These are phyloP conservation scores for Fusarium camptoceras DNA, from an alignment of 2,329 filamentous ascomycete species.

Conservation along the genomic window DNA sequence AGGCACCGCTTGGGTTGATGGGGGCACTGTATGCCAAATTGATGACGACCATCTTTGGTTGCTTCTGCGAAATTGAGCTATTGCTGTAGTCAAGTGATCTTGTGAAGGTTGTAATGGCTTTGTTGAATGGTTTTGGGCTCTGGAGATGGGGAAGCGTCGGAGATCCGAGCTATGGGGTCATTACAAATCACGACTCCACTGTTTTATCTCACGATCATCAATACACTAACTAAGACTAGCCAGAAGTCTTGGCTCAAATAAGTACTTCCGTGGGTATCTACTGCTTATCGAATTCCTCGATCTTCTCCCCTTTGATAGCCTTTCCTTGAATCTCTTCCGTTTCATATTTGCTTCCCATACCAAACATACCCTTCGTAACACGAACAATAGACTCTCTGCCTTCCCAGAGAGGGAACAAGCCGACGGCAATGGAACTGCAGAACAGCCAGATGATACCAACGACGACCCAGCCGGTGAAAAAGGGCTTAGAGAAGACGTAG, in stretches of 20 bases:
- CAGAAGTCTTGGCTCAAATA: not conserved
- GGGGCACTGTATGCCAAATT: conserved; percentile 51
- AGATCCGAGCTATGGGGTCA: not conserved
- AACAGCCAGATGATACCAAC: conserved; percentile 81
- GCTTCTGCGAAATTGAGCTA: not conserved
- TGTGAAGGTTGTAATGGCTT: not conserved
- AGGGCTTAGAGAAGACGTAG: conserved; percentile 71
- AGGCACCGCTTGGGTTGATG: conserved; percentile 50
- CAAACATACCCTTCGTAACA: conserved; percentile 35
- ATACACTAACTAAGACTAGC: not conserved
- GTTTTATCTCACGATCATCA: not conserved
- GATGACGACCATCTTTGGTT: conserved; percentile 48
- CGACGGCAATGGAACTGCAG: conserved; percentile 76
- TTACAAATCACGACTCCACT: conserved; percentile 12
- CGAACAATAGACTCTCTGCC: conserved; percentile 61
- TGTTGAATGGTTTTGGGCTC: not conserved
- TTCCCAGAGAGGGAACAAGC: conserved; percentile 84
- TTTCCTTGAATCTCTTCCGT: conserved; percentile 22
- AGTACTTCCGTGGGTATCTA: not conserved
- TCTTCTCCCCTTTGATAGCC: conserved; percentile 15
- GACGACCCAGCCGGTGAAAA: conserved; percentile 80
- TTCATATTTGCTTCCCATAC: conserved; percentile 10
- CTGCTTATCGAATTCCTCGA: conserved; percentile 27
- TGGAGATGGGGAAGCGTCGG: not conserved
- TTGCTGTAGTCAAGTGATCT: too few species aligned